A percentile compares a stretch with the other conserved stretches of the same genome.
These are phyloP conservation scores for Calonectria crousiana DNA, from an alignment of 2,329 filamentous ascomycete species.

Conservation along the genomic window DNA sequence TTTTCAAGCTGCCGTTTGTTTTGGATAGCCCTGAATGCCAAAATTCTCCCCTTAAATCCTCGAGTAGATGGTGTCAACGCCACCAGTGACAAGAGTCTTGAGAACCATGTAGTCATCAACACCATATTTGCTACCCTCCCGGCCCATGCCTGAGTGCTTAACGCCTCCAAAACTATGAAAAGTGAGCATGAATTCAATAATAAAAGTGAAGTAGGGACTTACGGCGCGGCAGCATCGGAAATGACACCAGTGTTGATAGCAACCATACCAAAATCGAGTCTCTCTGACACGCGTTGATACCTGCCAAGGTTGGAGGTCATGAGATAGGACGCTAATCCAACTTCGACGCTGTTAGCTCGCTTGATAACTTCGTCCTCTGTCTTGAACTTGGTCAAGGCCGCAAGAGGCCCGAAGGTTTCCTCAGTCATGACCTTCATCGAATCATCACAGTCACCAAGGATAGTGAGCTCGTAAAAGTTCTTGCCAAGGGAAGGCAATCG, in stretches of 20 bases:
- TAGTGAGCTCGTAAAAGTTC: constrained; percentile 2
- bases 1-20: neutral
- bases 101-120: constrained; percentile 69
- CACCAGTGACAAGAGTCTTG: constrained; percentile 64
- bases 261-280: constrained; percentile 77
- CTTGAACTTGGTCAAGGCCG: constrained; percentile 1
- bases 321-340: neutral
- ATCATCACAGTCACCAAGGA: neutral
- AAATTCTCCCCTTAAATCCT: neutral
- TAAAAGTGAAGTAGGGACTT: constrained; percentile 3
- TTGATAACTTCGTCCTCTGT: neutral
- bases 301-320: constrained; percentile 64
- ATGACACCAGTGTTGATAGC: constrained; percentile 70
- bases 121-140: constrained; percentile 71
- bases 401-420: neutral
- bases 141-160: constrained; percentile 71
- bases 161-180: constrained; percentile 66
- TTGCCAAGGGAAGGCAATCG: neutral
- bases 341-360: neutral
- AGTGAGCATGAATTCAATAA: constrained; percentile 18
- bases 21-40: neutral
- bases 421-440: neutral
- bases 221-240: constrained; percentile 43
- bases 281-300: constrained; percentile 74
- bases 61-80: constrained; percentile 56